phyloP scores from a whole-genome alignment of 306 rosid species.

The Prinsepia uniflora region DNA sequence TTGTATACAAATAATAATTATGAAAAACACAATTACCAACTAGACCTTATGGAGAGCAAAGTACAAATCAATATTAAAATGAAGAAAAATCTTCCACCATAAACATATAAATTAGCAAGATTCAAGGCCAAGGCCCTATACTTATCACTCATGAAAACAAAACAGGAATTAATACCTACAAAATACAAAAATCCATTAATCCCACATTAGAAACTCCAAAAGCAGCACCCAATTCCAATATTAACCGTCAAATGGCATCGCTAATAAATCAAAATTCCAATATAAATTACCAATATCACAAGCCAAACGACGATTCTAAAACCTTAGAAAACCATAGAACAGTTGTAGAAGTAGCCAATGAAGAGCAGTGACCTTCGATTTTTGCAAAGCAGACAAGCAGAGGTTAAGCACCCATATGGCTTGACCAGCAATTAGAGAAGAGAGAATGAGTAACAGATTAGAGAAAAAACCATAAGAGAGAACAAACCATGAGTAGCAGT shows the following conservation, averaged over 20 bases:
- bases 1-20: background rate
- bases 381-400: too few relatives aligned
- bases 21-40: background rate
- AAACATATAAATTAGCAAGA: background rate
- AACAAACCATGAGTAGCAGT: too few relatives aligned
- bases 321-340: conserved; percentile 13
- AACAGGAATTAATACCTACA: background rate
- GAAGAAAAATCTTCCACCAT: conserved; percentile 17
- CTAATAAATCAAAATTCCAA: background rate
- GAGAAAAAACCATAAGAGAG: too few relatives aligned
- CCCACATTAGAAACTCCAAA: conserved; percentile 9
- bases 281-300: background rate
- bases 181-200: conserved; percentile 20
- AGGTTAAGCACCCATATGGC: too few relatives aligned
- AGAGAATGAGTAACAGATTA: too few relatives aligned
- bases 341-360: conserved; percentile 8
- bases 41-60: background rate
- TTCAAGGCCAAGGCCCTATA: conserved; percentile 20
- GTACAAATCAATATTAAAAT: conserved; percentile 1
- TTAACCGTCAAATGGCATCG: conserved; percentile 6
- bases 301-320: conserved; percentile 5
- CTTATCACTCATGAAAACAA: background rate
- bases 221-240: conserved; percentile 21
- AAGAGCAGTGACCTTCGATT: too few relatives aligned
- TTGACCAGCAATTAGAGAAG: too few relatives aligned